phyloP scores from a whole-genome alignment of 164 flowering plant genomes.

The Liquidambar formosana region DNA sequence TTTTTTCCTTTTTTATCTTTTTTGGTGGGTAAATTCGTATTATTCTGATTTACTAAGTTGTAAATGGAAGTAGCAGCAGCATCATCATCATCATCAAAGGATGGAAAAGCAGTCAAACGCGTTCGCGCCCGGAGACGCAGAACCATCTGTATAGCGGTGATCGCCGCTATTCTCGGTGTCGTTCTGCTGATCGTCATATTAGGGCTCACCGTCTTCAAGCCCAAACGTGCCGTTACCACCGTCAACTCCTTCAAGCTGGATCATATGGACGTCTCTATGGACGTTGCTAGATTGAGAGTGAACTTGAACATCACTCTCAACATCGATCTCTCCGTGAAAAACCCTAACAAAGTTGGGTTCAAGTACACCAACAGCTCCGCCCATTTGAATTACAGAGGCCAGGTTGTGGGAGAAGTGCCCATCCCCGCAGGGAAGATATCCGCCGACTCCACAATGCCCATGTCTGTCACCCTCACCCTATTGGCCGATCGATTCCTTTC shows the following conservation, averaged over 20 bases:
- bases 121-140: background rate
- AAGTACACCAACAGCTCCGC: conserved; percentile 49
- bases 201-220: conserved; percentile 66
- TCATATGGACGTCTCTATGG: conserved; percentile 34
- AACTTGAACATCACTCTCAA: conserved; percentile 52
- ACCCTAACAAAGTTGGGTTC: conserved; percentile 75
- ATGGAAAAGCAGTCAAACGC: background rate
- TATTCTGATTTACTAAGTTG: no score
- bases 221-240: conserved; percentile 50
- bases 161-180: conserved; percentile 20
- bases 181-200: conserved; percentile 44
- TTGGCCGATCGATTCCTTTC: conserved; percentile 61
- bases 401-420: conserved; percentile 60
- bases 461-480: conserved; percentile 51
- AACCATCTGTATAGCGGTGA: conserved; percentile 18
- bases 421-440: conserved; percentile 56
- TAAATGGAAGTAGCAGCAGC: background rate
- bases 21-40: no score
- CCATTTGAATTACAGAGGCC: conserved; percentile 46
- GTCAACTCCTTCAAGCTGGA: conserved; percentile 39
- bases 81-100: background rate
- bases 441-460: conserved; percentile 31
- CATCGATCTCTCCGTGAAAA: conserved; percentile 45
- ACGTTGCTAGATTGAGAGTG: conserved; percentile 28
- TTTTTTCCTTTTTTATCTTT: no score